These are phyloP conservation scores for Ogataea paradorogensis DNA, from an alignment of 805 yeast genomes.

Conservation along the genomic window DNA sequence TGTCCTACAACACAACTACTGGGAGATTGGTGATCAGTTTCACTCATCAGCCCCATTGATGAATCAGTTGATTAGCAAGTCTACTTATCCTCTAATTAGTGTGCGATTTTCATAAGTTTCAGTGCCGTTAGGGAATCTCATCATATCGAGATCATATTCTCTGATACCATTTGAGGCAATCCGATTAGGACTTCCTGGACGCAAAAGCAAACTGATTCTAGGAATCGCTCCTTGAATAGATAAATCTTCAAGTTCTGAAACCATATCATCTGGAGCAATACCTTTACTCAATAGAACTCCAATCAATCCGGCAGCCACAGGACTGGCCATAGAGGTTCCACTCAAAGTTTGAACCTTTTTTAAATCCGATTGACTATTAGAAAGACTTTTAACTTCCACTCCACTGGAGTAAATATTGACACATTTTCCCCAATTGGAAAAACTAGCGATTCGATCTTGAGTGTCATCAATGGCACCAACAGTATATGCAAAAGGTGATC, in stretches of 20 bases:
- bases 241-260: slow-evolving; percentile 39
- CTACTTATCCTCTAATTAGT: slow-evolving; percentile 2
- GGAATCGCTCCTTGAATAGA: slow-evolving; percentile 50
- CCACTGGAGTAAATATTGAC: slow-evolving; percentile 88
- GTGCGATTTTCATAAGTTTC: not conserved
- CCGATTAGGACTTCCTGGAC: slow-evolving; percentile 59
- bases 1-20: slow-evolving; percentile 26
- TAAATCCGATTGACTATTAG: slow-evolving; percentile 29
- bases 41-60: slow-evolving; percentile 29
- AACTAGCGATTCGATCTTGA: slow-evolving; percentile 65
- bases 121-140: slow-evolving; percentile 2
- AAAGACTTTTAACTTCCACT: slow-evolving; percentile 57
- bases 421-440: slow-evolving; percentile 93
- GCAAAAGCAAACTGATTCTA: slow-evolving; percentile 40
- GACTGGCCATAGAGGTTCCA: slow-evolving; percentile 84
- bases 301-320: slow-evolving; percentile 64
- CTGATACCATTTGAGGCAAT: slow-evolving; percentile 38
- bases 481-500: slow-evolving; percentile 65
- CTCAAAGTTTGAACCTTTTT: slow-evolving; percentile 41
- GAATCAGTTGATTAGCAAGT: not conserved
- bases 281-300: slow-evolving; percentile 57
- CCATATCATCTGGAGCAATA: slow-evolving; percentile 40
- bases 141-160: slow-evolving; percentile 14
- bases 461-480: slow-evolving; percentile 88
- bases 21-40: slow-evolving; percentile 31